Base-by-base conservation (phyloP, 768 basidiomycete genomes). In the Lactarius hatsudake region DNA sequence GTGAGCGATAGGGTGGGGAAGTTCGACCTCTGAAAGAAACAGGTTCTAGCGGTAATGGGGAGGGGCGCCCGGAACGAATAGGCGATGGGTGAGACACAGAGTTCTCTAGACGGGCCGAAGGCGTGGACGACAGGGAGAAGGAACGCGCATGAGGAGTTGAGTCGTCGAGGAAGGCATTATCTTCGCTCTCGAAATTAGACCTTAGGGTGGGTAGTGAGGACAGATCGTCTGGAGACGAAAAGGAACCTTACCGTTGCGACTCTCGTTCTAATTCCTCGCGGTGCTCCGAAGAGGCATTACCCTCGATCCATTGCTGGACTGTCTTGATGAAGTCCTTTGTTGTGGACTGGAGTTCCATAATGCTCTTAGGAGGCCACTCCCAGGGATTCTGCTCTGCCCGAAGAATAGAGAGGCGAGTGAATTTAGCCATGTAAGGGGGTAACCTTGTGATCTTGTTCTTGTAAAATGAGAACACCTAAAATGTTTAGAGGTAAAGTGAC, bases 361-460 rank as follows among this genome's bases (percentile, higher is more conserved):
- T 78, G 58, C 79, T 65, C 68, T 80, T 83, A 8, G 93, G 90
- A 0, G 96, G 96, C 94, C 95, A 98, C 76, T 94, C 90, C 45
- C 97, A 83, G 3, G 96, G 96, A 74, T 99, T 98, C 69, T 89
- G 87, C 70, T 96, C 95, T 10, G 92, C 80, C 76, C 93, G 93
- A 72, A 98, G 81, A 38, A 97, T 83, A 57, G 87, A 86, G 48
- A 99, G 81, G 60, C 83, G 80, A 36, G 78, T 78, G 74, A 97
- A 96, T 61, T 87, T 83, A 4, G 83, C 76, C 59, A 99, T 75
- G 76, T 96, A 98, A 9, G 80, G 72, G 2, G 96, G 97, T 3
- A 99, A 81, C 20, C 84, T 82, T 43, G 84, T 83, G 66, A 99
- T 81, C 76, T 87, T 91, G 79, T 99, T 99, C 75, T 87, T 87